A percentile compares a stretch with the other conserved stretches of the same genome.
These are phyloP conservation scores for Saccharomycopsis capsularis DNA, from an alignment of 805 yeast species.

Conservation along the genomic window DNA sequence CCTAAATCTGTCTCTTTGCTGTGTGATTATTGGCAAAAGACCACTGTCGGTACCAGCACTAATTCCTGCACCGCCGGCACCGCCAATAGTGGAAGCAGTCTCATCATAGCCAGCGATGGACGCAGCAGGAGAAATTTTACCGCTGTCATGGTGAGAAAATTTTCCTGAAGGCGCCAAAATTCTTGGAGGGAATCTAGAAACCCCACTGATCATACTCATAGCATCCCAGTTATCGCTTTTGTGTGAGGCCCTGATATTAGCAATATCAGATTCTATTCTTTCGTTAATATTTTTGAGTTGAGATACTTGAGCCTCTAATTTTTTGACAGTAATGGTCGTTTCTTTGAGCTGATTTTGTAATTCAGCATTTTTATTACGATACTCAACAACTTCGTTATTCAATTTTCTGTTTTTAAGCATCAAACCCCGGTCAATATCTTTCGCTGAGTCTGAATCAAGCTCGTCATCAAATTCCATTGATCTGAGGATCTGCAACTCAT, in stretches of 20 bases:
- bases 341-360: constrained; percentile 34
- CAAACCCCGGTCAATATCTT: constrained; percentile 60
- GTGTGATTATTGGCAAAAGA: constrained; percentile 79
- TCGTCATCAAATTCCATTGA: constrained; percentile 67
- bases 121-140: constrained; percentile 36
- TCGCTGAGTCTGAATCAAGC: constrained; percentile 28
- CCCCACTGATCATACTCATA: constrained; percentile 61
- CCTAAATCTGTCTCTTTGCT: constrained; percentile 91
- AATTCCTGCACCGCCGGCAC: neutral
- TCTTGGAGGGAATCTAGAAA: constrained; percentile 32
- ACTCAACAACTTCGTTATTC: constrained; percentile 59
- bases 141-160: constrained; percentile 24
- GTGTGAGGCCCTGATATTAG: constrained; percentile 43
- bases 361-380: constrained; percentile 52
- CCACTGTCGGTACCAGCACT: constrained; percentile 27
- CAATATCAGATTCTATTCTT: constrained; percentile 69
- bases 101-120: constrained; percentile 27
- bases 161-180: constrained; percentile 42
- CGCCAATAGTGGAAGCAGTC: constrained; percentile 9
- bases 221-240: constrained; percentile 49
- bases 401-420: constrained; percentile 66
- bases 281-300: constrained; percentile 41
- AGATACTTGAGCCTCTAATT: constrained; percentile 33
- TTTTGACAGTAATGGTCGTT: constrained; percentile 35
- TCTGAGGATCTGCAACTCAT: constrained; percentile 64